phyloP scores from a whole-genome alignment of 1,139 yeast species.

The Diutina neorugosa region DNA sequence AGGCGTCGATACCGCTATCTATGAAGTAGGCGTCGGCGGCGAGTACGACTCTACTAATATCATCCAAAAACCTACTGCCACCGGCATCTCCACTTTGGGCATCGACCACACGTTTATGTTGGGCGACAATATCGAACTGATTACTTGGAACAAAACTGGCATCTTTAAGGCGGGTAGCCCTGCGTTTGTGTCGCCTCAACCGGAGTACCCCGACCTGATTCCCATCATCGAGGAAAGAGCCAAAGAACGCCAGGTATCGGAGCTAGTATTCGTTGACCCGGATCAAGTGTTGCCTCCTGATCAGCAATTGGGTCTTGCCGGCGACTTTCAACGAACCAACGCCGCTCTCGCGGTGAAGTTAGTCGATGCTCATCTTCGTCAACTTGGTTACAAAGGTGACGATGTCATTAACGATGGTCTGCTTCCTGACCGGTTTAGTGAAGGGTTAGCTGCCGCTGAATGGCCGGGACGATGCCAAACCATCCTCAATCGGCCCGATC shows the following conservation, averaged over 20 bases:
- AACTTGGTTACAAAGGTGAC: conserved; percentile 26
- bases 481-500: conserved; percentile 28
- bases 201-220: conserved; percentile 39
- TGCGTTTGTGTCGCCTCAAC: conserved; percentile 55
- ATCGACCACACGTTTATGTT: conserved; percentile 87
- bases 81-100: conserved; percentile 82
- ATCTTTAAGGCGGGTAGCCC: conserved; percentile 62
- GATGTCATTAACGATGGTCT: conserved; percentile 3
- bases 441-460: conserved; percentile 55
- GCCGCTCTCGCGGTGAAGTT: conserved; percentile 84
- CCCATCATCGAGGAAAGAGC: conserved; percentile 52
- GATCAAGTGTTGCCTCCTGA: conserved; percentile 14
- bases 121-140: conserved; percentile 79
- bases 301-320: conserved; percentile 65
- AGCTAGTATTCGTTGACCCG: conserved; percentile 38
- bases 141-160: conserved; percentile 95
- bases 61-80: conserved; percentile 64
- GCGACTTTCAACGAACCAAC: conserved; percentile 73
- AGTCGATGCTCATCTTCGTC: conserved; percentile 48
- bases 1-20: conserved; percentile 83
- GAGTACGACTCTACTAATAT: conserved; percentile 92
- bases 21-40: conserved; percentile 98
- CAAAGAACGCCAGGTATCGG: conserved; percentile 39
- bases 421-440: conserved; percentile 44
- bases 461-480: conserved; percentile 97